Base-by-base conservation (phyloP, 768 basidiomycete species). In the Russula brevipes region DNA sequence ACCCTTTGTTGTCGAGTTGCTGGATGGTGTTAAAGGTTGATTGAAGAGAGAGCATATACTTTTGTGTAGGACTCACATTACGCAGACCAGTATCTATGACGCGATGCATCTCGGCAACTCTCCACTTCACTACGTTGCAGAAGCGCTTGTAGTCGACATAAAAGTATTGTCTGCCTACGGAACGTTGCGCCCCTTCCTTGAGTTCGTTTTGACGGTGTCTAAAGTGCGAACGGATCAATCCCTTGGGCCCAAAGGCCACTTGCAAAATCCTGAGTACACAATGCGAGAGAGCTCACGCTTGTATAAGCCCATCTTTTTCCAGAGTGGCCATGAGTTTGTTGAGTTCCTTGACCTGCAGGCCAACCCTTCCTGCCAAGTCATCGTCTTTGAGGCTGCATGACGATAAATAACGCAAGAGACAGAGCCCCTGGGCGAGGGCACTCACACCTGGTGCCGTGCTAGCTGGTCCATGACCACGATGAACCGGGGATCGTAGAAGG, bases 1-100 rank as follows among this genome's bases (percentile, higher is more conserved):
- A 98, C n/a, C 96, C 97, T 75, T 96, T 92, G 73, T 94, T 92
- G 66, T 95, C 93, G 64, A 97, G 85, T 77, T 98, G 94, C 95
- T 98, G 70, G 39, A 24, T 14, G 14, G 7, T 38, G 17, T 42
- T n/a, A 6, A 54, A 11, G 57, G 50, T 54, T 31, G 46, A 24
- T 1, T 31, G 46, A 19, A 35, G 16, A 30, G 51, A 16, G 12
- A 14, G 33, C 41, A 39, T 30, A 51, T 6, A 19, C 12, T 39
- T 4, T 12, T 46, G 11, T 24, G 44, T 36, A 36, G 54, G 60
- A 45, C 85, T 60, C 64, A 94, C 95, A 75, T 95, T 93, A 67
- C 94, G 88, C 68, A 96, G 79, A 57, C 86, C 87, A 38, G 89
- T 86, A 76, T 98, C 94, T 66, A 99, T 93, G 64, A 85, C 85